phyloP scores from a whole-genome alignment of 75 land plant genomes.

The Pinus taeda region DNA sequence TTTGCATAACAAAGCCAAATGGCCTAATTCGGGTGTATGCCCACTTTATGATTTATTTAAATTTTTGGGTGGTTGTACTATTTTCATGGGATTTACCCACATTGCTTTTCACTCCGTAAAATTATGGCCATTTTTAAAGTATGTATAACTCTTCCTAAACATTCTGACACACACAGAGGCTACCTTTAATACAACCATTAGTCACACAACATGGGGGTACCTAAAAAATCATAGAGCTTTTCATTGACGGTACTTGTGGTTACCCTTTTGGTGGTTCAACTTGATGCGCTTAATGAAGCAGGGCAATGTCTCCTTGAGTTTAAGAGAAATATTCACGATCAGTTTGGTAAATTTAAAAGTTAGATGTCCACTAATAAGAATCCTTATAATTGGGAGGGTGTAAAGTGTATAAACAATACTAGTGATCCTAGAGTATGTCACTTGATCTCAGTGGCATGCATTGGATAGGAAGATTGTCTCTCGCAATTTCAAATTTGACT shows the following conservation, averaged over 20 bases:
- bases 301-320: constrained; percentile 33
- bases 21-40: background rate
- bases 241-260: background rate
- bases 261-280: background rate
- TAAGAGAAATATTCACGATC: constrained; percentile 24
- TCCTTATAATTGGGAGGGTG: constrained; percentile 64
- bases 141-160: background rate
- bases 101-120: background rate
- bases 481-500: constrained; percentile 31
- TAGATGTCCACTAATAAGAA: constrained; percentile 38
- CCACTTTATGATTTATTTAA: background rate
- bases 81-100: background rate
- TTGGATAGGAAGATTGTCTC: constrained; percentile 42
- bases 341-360: constrained; percentile 15
- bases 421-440: constrained; percentile 23
- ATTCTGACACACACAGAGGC: background rate
- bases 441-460: constrained; percentile 35
- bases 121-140: background rate
- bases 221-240: background rate
- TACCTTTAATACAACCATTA: background rate
- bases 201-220: constrained; percentile 6
- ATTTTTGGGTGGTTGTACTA: background rate
- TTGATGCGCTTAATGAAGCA: constrained; percentile 6
- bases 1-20: background rate
- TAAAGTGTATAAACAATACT: constrained; percentile 23